Percentiles rank a stretch among this genome's conserved stretches.
phyloP scores from a whole-genome alignment of 805 yeast genomes.

The Starmera quercuum region DNA sequence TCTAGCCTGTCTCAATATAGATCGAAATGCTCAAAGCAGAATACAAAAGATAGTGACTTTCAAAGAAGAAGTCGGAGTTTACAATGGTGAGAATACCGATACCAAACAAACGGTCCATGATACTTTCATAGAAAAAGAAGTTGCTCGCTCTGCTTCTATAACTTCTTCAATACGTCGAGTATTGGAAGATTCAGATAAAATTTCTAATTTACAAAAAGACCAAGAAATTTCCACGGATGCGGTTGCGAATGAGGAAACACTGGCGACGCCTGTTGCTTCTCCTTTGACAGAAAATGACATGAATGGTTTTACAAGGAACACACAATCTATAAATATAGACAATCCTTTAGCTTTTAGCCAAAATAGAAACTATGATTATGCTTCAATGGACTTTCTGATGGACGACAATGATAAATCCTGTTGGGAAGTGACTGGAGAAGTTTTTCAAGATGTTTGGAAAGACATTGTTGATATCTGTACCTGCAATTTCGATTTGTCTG shows the following conservation, averaged over 20 bases:
- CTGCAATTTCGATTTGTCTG: neutral
- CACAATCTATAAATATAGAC: neutral
- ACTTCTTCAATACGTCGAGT: neutral
- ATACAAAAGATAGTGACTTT: slow-evolving; percentile 1
- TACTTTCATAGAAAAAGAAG: neutral
- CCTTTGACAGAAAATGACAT: neutral
- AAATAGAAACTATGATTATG: neutral
- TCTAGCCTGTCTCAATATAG: slow-evolving; percentile 3
- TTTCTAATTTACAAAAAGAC: neutral
- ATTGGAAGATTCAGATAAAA: neutral
- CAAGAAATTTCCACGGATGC: neutral
- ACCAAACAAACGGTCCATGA: neutral
- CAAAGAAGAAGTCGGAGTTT: neutral
- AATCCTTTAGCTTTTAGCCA: neutral
- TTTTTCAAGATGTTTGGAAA: slow-evolving; percentile 3
- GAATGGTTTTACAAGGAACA: neutral
- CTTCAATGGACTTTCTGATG: neutral
- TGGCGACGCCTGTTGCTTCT: no score
- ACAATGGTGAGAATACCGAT: neutral
- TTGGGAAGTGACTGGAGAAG: neutral
- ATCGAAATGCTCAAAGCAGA: neutral
- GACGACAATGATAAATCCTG: neutral
- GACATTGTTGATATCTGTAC: slow-evolving; percentile 3
- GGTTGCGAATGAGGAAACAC: no score
- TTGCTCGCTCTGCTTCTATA: neutral